Evolutionary conservation across 192 early-diverging fungal genomes (phyloP), one percentile per base, ranked within the genome.

Genomic region (Coemansia biformis): DNA sequence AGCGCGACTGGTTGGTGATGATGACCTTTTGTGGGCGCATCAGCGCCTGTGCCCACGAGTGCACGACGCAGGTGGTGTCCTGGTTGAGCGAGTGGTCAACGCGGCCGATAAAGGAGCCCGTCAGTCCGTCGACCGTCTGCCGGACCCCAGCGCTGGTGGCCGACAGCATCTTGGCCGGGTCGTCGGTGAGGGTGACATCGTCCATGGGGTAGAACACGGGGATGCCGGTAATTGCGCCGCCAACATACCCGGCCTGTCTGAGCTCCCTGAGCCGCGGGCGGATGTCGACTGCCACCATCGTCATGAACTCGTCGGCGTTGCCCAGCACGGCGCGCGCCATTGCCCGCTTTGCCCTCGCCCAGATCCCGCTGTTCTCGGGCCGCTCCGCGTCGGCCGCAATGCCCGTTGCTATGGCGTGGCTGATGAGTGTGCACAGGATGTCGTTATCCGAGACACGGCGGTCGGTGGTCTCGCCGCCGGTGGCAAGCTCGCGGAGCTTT

Each of bases 1-100:
- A 64, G 6, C 54, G 48, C 22, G 62, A 32, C 30, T 57, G 54
- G 38, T 52, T 64, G n/a, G 54, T 51, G 4, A 51, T 46, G n/a
- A 41, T 39, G 14, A 48, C 15, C 10, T 31, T 45, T 17, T 44
- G 30, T 8, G 40, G 26, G 3, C 34, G 36, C 2, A 40, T 24
- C 10, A 59, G 14, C 8, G 19, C 17, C 33, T 50, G 48, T 0
- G 56, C 47, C 13, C 45, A 22, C 17, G 48, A 12, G 19, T 49
- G 41, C n/a, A 29, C 42, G 37, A 21, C 45, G 34, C 42, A 33
- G 5, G 40, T 24, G 6, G 56, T 41, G 22, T 43, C 34, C 5
- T 9, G 10, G 17, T 33, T 24, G 3, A 59, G 24, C 4, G 38
- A 14, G 28, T 31, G 13, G 22, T 50, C 36, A 2, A 51, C 28